Evolutionary conservation across 1,284 basidiomycete species (phyloP).

Genomic region (Grifola frondosa): DNA sequence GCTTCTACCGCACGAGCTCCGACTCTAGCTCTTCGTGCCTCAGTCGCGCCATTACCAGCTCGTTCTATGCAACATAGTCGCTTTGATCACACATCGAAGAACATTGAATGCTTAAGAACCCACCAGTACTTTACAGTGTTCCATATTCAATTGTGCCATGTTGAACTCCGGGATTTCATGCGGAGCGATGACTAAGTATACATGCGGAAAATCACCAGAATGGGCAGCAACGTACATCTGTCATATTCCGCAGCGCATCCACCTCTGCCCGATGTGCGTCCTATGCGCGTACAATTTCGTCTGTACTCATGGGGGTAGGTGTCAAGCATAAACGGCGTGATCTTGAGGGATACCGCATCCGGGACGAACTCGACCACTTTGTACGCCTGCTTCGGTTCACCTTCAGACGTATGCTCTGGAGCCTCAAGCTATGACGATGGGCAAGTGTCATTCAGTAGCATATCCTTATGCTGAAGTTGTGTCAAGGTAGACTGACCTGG

Average conservation of each 20-base stretch:
- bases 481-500: slow-evolving; percentile 46
- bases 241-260: slow-evolving; percentile 75
- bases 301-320: slow-evolving; percentile 86
- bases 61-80: slow-evolving; percentile 56
- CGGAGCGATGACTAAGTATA: slow-evolving; percentile 9
- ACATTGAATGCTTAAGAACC: slow-evolving; percentile 24
- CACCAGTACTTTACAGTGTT: slow-evolving; percentile 75
- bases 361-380: slow-evolving; percentile 78
- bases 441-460: too few species aligned
- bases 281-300: slow-evolving; percentile 62
- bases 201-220: background rate
- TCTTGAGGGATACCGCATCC: slow-evolving; percentile 77
- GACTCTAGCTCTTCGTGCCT: slow-evolving; percentile 87
- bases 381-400: slow-evolving; percentile 41
- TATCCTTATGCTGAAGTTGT: too few species aligned
- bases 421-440: slow-evolving; percentile 28
- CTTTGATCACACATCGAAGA: slow-evolving; percentile 1
- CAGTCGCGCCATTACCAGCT: slow-evolving; percentile 82
- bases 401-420: slow-evolving; percentile 25
- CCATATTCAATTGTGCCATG: slow-evolving; percentile 73
- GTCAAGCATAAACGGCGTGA: slow-evolving; percentile 91
- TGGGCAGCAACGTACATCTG: slow-evolving; percentile 64
- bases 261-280: slow-evolving; percentile 79
- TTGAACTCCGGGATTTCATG: slow-evolving; percentile 78
- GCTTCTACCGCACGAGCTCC: slow-evolving; percentile 87